phyloP scores from a whole-genome alignment of 208 protist genomes.

The Trypanosoma theileri region DNA sequence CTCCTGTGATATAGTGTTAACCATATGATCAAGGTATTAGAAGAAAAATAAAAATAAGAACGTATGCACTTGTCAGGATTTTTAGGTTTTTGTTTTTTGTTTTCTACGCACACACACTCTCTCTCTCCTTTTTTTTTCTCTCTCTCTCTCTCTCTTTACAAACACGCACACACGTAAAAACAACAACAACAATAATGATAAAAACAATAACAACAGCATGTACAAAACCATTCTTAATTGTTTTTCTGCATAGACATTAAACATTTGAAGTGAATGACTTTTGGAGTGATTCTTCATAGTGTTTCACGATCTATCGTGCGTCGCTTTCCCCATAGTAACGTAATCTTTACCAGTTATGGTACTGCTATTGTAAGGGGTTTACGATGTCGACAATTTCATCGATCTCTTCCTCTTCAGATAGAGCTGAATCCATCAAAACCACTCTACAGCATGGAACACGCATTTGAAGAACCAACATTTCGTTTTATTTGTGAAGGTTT shows the following conservation, averaged over 20 bases:
- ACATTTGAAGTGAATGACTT: not conserved
- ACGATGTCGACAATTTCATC: conserved; percentile 28
- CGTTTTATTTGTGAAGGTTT: conserved; percentile 81
- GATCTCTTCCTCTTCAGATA: conserved; percentile 23
- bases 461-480: conserved; percentile 87
- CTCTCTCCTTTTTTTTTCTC: not conserved
- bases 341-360: not conserved
- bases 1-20: too few relatives aligned
- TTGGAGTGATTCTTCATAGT: not conserved
- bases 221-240: too few relatives aligned
- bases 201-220: too few relatives aligned
- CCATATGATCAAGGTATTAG: not conserved
- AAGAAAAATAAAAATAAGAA: conserved; percentile 1
- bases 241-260: too few relatives aligned
- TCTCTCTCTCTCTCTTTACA: conserved; percentile 2
- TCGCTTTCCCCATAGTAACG: not conserved
- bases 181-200: not conserved
- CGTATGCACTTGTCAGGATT: not conserved
- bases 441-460: conserved; percentile 73
- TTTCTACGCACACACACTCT: not conserved
- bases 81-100: not conserved
- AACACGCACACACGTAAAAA: not conserved
- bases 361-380: not conserved
- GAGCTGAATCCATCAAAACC: conserved; percentile 49
- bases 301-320: conserved; percentile 5